Conservation (phyloP, 179 eudicot genomes). For the Drosera spatulata region DNA sequence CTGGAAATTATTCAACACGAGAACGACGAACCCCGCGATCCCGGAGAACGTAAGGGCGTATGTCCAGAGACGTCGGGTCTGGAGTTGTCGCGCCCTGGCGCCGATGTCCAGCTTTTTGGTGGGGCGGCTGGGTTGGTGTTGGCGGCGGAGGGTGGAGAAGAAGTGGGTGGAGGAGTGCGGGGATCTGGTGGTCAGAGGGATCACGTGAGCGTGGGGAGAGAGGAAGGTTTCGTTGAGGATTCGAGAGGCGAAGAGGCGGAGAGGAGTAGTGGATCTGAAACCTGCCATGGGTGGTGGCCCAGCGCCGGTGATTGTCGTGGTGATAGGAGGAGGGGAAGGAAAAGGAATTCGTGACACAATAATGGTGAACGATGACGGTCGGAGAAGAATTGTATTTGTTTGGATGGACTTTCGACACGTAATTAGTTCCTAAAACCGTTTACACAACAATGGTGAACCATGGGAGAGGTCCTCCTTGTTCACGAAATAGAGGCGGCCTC, state of each 20-base stretch:
- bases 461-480: no score
- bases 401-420: no score
- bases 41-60: conserved; percentile 72
- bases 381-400: no score
- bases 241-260: conserved; percentile 23
- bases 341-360: no score
- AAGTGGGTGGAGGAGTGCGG: conserved; percentile 13
- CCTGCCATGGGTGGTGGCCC: conserved; percentile 4
- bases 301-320: no score
- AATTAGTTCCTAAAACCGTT: no score
- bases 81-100: conserved; percentile 83
- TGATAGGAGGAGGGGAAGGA: no score
- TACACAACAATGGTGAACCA: no score
- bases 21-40: conserved; percentile 65
- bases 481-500: no score
- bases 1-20: conserved; percentile 74
- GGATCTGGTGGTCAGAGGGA: conserved; percentile 1
- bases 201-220: conserved; percentile 1
- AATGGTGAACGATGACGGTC: no score
- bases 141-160: conserved; percentile 45
- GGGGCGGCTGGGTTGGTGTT: conserved; percentile 23
- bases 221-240: conserved; percentile 12
- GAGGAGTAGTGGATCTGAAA: conserved; percentile 8
- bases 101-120: conserved; percentile 51
- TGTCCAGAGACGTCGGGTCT: conserved; percentile 77